Evolutionary conservation across 306 rosid genomes (phyloP).

Genomic region (Vigna trinervia): DNA sequence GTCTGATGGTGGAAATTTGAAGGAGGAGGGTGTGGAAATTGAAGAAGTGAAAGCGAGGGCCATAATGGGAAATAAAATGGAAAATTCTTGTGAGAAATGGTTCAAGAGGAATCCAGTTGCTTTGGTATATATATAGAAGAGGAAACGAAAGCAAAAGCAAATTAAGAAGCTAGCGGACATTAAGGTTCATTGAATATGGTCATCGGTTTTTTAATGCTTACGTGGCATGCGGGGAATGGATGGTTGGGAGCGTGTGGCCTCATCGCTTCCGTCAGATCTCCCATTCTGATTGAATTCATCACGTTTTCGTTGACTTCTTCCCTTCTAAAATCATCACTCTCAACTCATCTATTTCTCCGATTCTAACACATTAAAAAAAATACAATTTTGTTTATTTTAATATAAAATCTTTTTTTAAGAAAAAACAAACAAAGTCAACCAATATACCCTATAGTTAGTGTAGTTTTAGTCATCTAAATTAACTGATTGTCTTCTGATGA

Average conservation of each 20-base stretch:
- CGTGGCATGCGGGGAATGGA: constrained; percentile 37
- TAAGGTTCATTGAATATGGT: constrained; percentile 65
- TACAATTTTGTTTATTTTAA: no score
- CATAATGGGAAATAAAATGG: constrained; percentile 42
- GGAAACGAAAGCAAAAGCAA: neutral
- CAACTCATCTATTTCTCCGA: no score
- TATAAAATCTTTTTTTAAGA: no score
- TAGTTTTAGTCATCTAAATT: no score
- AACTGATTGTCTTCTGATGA: no score
- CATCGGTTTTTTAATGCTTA: neutral
- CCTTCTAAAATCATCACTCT: no score
- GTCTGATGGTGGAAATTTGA: constrained; percentile 47
- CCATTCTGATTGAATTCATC: neutral
- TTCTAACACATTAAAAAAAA: no score
- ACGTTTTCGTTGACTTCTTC: no score
- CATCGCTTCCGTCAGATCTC: constrained; percentile 49
- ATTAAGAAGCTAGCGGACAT: constrained; percentile 27
- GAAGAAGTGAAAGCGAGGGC: constrained; percentile 66
- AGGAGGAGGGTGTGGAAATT: constrained; percentile 50
- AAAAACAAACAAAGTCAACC: no score
- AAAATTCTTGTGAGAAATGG: neutral
- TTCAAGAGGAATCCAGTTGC: neutral
- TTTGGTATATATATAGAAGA: constrained; percentile 12
- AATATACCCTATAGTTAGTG: no score
- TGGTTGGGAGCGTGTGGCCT: constrained; percentile 24